phyloP scores from a whole-genome alignment of 306 rosid species.

The Cicer bijugum region DNA sequence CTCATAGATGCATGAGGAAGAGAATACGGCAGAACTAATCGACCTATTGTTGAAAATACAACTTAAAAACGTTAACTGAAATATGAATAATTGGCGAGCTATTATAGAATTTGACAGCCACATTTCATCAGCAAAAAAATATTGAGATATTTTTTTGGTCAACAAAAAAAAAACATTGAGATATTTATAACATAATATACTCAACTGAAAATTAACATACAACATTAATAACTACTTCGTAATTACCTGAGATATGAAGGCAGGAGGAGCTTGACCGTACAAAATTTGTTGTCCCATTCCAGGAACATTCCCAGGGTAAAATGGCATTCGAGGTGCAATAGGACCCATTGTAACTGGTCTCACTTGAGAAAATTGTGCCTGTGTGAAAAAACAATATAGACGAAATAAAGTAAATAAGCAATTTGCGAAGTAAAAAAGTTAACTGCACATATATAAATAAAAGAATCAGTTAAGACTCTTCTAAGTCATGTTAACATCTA shows the following conservation, averaged over 20 bases:
- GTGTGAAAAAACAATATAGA: not conserved
- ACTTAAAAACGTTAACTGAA: not conserved
- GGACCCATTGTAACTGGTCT: conserved; percentile 72
- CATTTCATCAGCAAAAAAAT: conserved; percentile 8
- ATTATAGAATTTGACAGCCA: conserved; percentile 10
- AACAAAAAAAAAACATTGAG: conserved; percentile 2
- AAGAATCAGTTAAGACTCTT: not conserved
- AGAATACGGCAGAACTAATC: not conserved
- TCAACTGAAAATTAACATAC: not conserved
- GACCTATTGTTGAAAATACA: conserved; percentile 14
- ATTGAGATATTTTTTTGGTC: not conserved
- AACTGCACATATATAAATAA: not conserved
- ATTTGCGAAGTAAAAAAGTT: not conserved
- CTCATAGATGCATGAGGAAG: conserved; percentile 27
- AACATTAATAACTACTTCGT: not conserved
- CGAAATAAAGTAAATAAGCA: not conserved
- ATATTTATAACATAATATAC: conserved; percentile 6
- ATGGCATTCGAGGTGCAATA: conserved; percentile 70
- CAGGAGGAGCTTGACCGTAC: conserved; percentile 78
- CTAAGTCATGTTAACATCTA: not conserved
- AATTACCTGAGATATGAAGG: conserved; percentile 74
- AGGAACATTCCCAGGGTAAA: conserved; percentile 77
- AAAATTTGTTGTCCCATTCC: conserved; percentile 75
- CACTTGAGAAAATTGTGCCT: conserved; percentile 85
- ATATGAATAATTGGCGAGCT: not conserved